phyloP scores from a whole-genome alignment of 106 monocot genomes.

The Chionographis japonica region DNA sequence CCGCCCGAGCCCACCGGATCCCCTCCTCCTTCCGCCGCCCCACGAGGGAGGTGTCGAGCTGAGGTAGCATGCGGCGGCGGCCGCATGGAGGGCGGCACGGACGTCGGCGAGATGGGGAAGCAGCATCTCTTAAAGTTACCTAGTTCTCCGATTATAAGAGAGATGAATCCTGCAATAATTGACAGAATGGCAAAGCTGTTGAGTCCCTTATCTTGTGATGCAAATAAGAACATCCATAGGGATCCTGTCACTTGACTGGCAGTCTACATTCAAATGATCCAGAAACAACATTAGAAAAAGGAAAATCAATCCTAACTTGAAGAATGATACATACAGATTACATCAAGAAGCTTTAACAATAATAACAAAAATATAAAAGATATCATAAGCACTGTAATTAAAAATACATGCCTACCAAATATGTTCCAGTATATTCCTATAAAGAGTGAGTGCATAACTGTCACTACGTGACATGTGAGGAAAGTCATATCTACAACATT shows the following conservation, averaged over 20 bases:
- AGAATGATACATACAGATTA: no score
- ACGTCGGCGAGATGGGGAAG: constrained; percentile 24
- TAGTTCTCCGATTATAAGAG: constrained; percentile 66
- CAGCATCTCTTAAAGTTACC: constrained; percentile 19
- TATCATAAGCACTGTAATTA: no score
- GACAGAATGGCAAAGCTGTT: constrained; percentile 29
- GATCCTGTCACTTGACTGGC: constrained; percentile 28
- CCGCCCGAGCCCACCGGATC: neutral
- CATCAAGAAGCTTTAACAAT: neutral
- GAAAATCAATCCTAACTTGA: neutral
- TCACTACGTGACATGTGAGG: no score
- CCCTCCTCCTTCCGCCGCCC: neutral
- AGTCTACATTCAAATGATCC: constrained; percentile 31
- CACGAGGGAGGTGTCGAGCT: constrained; percentile 1
- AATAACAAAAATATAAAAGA: no score
- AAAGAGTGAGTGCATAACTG: no score
- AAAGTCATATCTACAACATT: no score
- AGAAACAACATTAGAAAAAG: neutral
- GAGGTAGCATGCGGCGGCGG: constrained; percentile 24
- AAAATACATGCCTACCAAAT: no score
- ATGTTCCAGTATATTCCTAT: no score
- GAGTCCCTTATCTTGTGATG: constrained; percentile 20
- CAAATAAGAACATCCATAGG: constrained; percentile 17
- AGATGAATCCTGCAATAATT: constrained; percentile 43
- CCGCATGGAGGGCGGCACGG: constrained; percentile 36